phyloP scores from a whole-genome alignment of 352 stramenopile genomes.

The Phytophthora pinifolia region DNA sequence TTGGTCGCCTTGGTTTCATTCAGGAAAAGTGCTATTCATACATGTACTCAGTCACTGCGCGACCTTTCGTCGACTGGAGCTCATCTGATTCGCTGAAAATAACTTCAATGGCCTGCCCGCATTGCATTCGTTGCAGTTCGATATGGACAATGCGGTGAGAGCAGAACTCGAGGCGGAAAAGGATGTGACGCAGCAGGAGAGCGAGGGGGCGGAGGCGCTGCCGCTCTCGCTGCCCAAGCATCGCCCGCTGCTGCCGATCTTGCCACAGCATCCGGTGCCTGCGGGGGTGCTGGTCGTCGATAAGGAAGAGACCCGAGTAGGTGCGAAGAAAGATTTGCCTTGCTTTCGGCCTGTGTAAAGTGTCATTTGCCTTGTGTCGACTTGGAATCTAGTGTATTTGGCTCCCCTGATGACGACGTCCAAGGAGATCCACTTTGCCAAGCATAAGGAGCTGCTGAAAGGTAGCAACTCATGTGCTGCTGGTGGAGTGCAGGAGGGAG shows the following conservation, averaged over 20 bases:
- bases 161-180: not conserved
- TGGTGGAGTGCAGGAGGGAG: conserved; percentile 3
- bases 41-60: not conserved
- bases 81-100: conserved; percentile 26
- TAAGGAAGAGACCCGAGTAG: conserved; percentile 34
- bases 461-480: not conserved
- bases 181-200: not conserved
- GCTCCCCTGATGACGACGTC: conserved; percentile 37
- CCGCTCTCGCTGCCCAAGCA: not conserved
- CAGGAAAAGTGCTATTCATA: conserved; percentile 9
- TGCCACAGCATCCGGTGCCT: conserved; percentile 21
- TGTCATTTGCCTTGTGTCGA: not conserved
- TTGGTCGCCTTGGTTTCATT: conserved; percentile 22
- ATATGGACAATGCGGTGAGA: conserved; percentile 2
- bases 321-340: conserved; percentile 13
- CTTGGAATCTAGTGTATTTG: conserved; percentile 33
- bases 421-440: conserved; percentile 45
- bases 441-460: conserved; percentile 28
- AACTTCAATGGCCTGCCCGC: conserved; percentile 3
- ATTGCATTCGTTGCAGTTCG: conserved; percentile 1
- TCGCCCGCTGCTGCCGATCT: conserved; percentile 23
- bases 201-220: not conserved
- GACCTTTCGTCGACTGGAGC: not conserved
- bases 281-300: conserved; percentile 27
- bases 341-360: not conserved